These are phyloP conservation scores for Astrothelium subdiscretum DNA, from an alignment of 495 filamentous ascomycete genomes.

Conservation along the genomic window DNA sequence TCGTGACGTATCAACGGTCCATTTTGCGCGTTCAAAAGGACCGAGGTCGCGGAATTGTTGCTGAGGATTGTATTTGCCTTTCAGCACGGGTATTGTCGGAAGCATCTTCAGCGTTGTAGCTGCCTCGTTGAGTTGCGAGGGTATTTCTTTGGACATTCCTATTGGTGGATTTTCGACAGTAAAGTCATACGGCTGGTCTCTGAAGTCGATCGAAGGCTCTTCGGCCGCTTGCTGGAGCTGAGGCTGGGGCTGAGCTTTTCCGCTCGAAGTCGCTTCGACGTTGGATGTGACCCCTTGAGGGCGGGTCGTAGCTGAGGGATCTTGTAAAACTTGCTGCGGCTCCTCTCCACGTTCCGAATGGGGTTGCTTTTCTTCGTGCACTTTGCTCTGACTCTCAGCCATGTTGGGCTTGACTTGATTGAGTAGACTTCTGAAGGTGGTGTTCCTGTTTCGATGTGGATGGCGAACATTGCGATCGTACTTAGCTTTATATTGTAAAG, in stretches of 20 bases:
- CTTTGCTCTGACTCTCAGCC: neutral
- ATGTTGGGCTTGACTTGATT: neutral
- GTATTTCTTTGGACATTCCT: neutral
- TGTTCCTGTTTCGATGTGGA: neutral
- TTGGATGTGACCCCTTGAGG: neutral
- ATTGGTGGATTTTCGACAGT: neutral
- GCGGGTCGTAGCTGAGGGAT: neutral
- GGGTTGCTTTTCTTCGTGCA: neutral
- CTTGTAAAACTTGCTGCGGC: neutral
- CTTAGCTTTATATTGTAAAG: neutral
- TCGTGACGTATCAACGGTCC: constrained; percentile 9
- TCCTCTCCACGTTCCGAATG: neutral
- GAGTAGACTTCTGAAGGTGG: neutral
- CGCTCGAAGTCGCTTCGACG: too few relatives aligned
- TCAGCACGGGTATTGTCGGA: neutral
- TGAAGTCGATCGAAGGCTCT: neutral
- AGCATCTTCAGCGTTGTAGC: neutral
- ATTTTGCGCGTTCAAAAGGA: constrained; percentile 16
- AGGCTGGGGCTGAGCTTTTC: neutral
- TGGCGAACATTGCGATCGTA: neutral
- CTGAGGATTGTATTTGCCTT: constrained; percentile 7
- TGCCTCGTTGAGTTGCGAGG: neutral
- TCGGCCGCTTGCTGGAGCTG: neutral
- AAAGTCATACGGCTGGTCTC: neutral
- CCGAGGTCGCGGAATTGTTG: constrained; percentile 7